A percentile compares a stretch with the other conserved stretches of the same genome.
phyloP scores from a whole-genome alignment of 345 rosid species.

The Eucalyptus caleyi region DNA sequence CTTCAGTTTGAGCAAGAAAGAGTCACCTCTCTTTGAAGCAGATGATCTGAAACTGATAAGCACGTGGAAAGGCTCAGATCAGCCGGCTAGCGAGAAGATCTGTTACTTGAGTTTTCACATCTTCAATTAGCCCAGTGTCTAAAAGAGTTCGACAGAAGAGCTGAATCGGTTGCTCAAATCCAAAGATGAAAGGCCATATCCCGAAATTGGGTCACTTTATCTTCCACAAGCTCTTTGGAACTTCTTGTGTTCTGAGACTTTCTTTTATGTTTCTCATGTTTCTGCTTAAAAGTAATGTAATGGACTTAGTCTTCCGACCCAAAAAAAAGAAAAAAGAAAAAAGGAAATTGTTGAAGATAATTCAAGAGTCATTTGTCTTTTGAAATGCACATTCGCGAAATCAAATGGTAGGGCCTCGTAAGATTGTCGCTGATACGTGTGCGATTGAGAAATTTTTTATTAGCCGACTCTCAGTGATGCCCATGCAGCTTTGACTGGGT shows the following conservation, averaged over 20 bases:
- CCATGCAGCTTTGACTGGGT: not conserved
- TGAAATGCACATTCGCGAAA: not conserved
- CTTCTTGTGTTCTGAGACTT: not conserved
- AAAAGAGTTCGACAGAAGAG: not conserved
- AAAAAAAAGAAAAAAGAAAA: not conserved
- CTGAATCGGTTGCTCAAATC: not conserved
- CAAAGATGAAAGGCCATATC: not conserved
- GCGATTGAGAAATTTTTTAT: not conserved
- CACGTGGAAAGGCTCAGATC: not conserved
- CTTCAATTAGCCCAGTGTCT: not conserved
- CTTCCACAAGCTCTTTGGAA: not conserved
- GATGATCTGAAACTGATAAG: not conserved
- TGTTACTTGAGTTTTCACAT: not conserved
- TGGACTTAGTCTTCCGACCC: not conserved
- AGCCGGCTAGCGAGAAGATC: not conserved
- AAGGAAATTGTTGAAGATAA: not conserved
- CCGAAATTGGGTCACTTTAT: not conserved
- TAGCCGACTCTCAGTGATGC: not conserved
- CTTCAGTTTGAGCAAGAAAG: not conserved
- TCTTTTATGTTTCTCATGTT: not conserved
- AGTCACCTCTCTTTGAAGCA: not conserved
- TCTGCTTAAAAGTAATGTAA: not conserved
- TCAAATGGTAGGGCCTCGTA: not conserved
- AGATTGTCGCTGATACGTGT: not conserved
- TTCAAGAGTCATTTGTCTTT: not conserved